Base-by-base conservation (phyloP, 2,329 filamentous ascomycete species). In the Diplodia seriata region DNA sequence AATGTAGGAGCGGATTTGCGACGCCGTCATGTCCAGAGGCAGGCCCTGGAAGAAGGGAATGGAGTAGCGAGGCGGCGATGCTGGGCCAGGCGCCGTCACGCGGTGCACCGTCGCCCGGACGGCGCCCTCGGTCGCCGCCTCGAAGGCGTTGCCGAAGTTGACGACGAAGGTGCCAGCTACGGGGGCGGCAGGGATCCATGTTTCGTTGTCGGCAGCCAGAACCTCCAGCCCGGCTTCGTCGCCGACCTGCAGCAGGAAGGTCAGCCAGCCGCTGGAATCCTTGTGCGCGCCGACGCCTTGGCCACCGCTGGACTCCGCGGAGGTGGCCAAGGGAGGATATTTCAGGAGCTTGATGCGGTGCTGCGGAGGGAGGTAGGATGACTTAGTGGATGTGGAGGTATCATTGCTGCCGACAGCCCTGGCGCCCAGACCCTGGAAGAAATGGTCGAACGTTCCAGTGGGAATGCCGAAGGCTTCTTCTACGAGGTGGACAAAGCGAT, bases 211-310 rank as follows among this genome's bases (percentile, higher is more conserved):
- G 50, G 80, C 78, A 68, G 83, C 83, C 18, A 88, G 80, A 0
- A 83, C 84, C 71, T 87, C 83, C 0, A 87, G 76, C 0, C 85
- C 83, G 49, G 81, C 77, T 3, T 85, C 83, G 2, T 83, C 81
- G 0, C 84, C 86, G 7, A 86, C 85, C 73, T 90, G 88, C 1
- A 87, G 82, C 3, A 90, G 81, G 70, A 90, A 89, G 0, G 87
- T 89, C 79, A 87, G 86, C 86, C 86, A 89, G 3, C 87, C 87
- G 0, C 86, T 88, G 0, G 84, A 88, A 73, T 88, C 86, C 72
- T 89, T 89, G 76, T 89, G 87, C 0, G 87, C 84, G 0, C 87
- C 87, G 1, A 89, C 86, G 1, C 87, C 87, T 75, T 89, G 86
- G 43, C 54, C 54, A 8, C 38, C 31, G 6, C 8, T 23, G 36